phyloP scores from a whole-genome alignment of 352 stramenopile species.

The Phytopythium helicoides region DNA sequence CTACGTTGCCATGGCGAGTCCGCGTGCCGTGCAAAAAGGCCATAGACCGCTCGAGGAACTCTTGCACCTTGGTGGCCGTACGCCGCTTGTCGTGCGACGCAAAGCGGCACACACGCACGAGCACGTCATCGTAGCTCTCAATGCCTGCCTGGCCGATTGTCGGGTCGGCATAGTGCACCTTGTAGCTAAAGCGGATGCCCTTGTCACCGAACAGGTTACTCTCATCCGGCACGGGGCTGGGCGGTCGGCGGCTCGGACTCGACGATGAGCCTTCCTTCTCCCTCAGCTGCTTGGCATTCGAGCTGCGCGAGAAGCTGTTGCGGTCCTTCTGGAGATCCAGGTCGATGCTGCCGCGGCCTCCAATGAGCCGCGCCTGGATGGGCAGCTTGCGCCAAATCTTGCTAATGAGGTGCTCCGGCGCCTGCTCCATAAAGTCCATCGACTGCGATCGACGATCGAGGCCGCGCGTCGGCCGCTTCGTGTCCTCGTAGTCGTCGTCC shows the following conservation, averaged over 20 bases:
- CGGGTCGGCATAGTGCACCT: constrained; percentile 19
- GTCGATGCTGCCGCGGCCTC: constrained; percentile 46
- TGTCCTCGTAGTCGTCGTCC: constrained; percentile 71
- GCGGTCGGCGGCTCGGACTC: constrained; percentile 16
- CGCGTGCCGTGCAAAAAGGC: constrained; percentile 62
- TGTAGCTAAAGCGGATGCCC: constrained; percentile 41
- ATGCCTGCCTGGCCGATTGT: constrained; percentile 26
- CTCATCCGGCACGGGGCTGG: constrained; percentile 40
- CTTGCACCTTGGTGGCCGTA: constrained; percentile 67
- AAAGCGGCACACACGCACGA: constrained; percentile 72
- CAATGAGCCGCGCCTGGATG: constrained; percentile 63
- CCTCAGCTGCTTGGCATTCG: constrained; percentile 40
- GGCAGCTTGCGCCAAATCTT: constrained; percentile 82
- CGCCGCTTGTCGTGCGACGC: constrained; percentile 60
- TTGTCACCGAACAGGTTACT: constrained; percentile 44
- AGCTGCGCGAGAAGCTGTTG: constrained; percentile 59
- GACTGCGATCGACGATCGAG: constrained; percentile 61
- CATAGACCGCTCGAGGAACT: constrained; percentile 78
- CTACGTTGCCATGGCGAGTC: constrained; percentile 64
- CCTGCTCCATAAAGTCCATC: constrained; percentile 82
- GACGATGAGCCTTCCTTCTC: constrained; percentile 26
- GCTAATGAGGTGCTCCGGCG: constrained; percentile 65
- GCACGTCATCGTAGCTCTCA: constrained; percentile 78
- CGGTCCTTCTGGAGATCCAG: constrained; percentile 62
- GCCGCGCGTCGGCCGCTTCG: constrained; percentile 50